Evolutionary conservation across 352 stramenopile genomes (phyloP).

Genomic region (Pythium chondricola): DNA sequence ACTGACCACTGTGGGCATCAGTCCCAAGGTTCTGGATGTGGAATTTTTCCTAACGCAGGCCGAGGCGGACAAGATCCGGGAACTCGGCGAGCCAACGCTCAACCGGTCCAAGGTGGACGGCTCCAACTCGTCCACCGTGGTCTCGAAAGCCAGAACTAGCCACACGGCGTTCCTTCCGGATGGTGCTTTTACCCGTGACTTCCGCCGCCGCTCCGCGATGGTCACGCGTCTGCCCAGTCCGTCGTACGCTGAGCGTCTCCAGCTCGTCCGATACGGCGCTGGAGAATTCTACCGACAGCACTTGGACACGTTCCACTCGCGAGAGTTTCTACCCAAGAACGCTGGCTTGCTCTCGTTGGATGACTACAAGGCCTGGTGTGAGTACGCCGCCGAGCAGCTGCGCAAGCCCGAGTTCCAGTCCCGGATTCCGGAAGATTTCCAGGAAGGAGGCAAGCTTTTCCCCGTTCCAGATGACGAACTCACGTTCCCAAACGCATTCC

Average conservation of each 20-base stretch:
- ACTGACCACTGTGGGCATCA: slow-evolving; percentile 61
- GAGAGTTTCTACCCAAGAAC: slow-evolving; percentile 56
- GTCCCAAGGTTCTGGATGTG: slow-evolving; percentile 72
- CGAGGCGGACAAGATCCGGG: slow-evolving; percentile 56
- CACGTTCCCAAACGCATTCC: slow-evolving; percentile 55
- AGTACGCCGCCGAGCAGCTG: slow-evolving; percentile 52
- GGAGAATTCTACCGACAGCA: slow-evolving; percentile 83
- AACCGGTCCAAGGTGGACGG: slow-evolving; percentile 69
- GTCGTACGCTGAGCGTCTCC: slow-evolving; percentile 59
- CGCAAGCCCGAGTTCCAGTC: slow-evolving; percentile 25
- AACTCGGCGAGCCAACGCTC: slow-evolving; percentile 37
- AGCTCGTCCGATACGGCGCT: slow-evolving; percentile 71
- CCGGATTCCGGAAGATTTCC: slow-evolving; percentile 50
- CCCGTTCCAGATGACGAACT: slow-evolving; percentile 42
- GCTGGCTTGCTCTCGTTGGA: slow-evolving; percentile 31
- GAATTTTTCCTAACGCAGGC: slow-evolving; percentile 51
- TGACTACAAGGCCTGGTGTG: slow-evolving; percentile 60
- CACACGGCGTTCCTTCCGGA: slow-evolving; percentile 77
- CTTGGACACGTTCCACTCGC: slow-evolving; percentile 76
- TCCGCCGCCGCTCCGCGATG: slow-evolving; percentile 49
- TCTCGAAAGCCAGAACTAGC: slow-evolving; percentile 62
- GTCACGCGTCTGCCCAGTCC: slow-evolving; percentile 66
- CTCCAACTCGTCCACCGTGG: slow-evolving; percentile 51
- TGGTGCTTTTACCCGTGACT: slow-evolving; percentile 61
- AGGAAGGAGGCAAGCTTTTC: slow-evolving; percentile 48